Base-by-base conservation (phyloP, 441 rosid species). In the Croton setiger region DNA sequence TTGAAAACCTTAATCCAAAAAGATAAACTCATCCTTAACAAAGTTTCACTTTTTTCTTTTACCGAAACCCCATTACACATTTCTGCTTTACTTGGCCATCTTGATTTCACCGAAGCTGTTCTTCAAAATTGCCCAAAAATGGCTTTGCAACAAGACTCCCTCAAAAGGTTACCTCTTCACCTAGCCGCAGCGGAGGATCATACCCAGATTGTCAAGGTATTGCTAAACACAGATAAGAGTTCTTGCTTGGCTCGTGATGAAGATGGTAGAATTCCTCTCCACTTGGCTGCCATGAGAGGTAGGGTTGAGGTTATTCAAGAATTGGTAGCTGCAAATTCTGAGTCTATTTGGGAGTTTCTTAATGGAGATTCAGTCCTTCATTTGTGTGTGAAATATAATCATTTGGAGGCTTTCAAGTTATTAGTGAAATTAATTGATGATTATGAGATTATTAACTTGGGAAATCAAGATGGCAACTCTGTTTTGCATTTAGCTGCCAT, bases 251-350 rank as follows among this genome's bases (percentile, higher is more conserved):
- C 43, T 18, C 47, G 51, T 48, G 79, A 82, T 51, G 15, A 44
- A 13, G 66, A 75, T 0, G 80, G 79, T 60, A 66, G 76, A 69
- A 72, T 69, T 27, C 86, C 82, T n/a, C 71, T 82, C 37, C 84
- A 80, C 59, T 57, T 76, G 20, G 82, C 79, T 12, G 78, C 72
- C 11, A 69, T 78, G 15, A 71, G 75, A 60, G 86, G 77, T 17
- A 49, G 64, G 41, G 60, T 69, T 33, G 75, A 69, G 18, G 84
- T 54, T n/a, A 64, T 79, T 27, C 55, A 13, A 10, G 72, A 63
- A 68, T 37, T 81, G 76, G 47, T 74, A 0, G 39, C 21, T 41
- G 70, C 45, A 0, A 43, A 53, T 35, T 80, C 75, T 4, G 76
- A 59, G 36, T 65, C 70, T 6, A 4, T 6, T 10, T 20, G 0